Base-by-base conservation (phyloP, 78 protist species). In the Diacronema lutheri region DNA sequence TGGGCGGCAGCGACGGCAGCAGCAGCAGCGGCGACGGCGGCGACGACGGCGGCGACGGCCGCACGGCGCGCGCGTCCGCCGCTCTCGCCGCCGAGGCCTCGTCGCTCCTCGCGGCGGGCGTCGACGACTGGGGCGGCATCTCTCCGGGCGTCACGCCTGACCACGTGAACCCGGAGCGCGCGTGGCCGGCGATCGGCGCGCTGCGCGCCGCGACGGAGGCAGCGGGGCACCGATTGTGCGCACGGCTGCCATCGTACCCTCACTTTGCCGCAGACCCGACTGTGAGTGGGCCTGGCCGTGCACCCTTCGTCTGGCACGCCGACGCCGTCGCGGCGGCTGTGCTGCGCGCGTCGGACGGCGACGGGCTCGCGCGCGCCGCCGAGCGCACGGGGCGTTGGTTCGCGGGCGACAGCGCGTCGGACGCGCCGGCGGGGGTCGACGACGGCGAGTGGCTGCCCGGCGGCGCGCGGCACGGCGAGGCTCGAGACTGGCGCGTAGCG, bases 61-160 rank as follows among this genome's bases (percentile, higher is more conserved):
- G 19, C 64, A 5, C 64, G 9, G 31, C 64, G 64, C 10, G 29
- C 29, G 25, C 58, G 25, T 55, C 58, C 58, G 58, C 58, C 12
- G 25, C 58, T 12, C 25, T 55, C 58, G 12, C 58, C 58, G 73
- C 5, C 14, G 41, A n/a, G n/a, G n/a, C n/a, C n/a, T n/a, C n/a
- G n/a, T n/a, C n/a, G 55, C 76, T 69, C 29, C 44, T 69, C 33
- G 26, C 19, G 31, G 10, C 33, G 29, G 80, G 80, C 26, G 20
- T 73, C 37, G 37, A n/a, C 21, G 80, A 73, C 80, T 73, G 80
- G 80, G 80, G 80, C 31, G 80, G 80, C 61, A 40, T 73, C 40
- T 46, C 62, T 33, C 80, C 80, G n/a, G n/a, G n/a, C 37, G 69
- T 73, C 56, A 73, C 80, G 80, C 38, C 80, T 10, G 80, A 73